Conservation (phyloP, 768 basidiomycete species). For the Rhodosporidiobolus sp. region DNA sequence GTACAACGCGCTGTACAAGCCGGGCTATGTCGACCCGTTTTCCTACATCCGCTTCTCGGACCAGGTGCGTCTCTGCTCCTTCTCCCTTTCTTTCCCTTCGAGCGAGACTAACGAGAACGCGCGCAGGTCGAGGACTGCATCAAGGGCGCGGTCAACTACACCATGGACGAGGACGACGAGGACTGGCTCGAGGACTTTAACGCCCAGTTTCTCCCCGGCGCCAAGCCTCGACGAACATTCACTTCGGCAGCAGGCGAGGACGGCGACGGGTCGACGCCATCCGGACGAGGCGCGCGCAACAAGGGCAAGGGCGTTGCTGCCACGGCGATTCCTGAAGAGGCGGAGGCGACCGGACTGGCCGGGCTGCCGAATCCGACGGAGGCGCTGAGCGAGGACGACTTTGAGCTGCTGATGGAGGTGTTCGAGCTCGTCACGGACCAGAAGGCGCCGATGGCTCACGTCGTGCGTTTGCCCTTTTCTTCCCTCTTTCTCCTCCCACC, state of each 20-base stretch:
- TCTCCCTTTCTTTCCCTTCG: too few relatives aligned
- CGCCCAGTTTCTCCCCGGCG: constrained; percentile 58
- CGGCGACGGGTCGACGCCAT: constrained; percentile 58
- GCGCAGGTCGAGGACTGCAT: constrained; percentile 63
- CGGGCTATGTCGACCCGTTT: constrained; percentile 71
- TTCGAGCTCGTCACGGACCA: constrained; percentile 89
- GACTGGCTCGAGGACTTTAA: constrained; percentile 94
- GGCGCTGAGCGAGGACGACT: constrained; percentile 79
- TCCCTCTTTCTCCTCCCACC: background rate
- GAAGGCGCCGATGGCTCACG: constrained; percentile 81
- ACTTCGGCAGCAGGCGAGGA: constrained; percentile 14
- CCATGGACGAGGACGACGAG: constrained; percentile 92
- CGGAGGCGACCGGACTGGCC: constrained; percentile 56
- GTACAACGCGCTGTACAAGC: constrained; percentile 69
- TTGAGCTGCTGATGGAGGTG: constrained; percentile 91
- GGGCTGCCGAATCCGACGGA: constrained; percentile 5
- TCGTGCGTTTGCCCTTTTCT: constrained; percentile 57
- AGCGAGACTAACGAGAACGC: too few relatives aligned
- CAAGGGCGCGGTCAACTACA: constrained; percentile 75
- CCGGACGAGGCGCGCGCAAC: constrained; percentile 50
- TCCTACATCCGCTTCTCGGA: constrained; percentile 77
- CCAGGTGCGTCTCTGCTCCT: too few relatives aligned
- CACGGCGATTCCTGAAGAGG: constrained; percentile 47
- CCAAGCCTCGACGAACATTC: constrained; percentile 1
- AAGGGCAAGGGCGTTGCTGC: constrained; percentile 69